Percentiles rank a stretch among this genome's conserved stretches.
Evolutionary conservation across 1,284 basidiomycete genomes (phyloP).

Genomic region (Ceratobasidium sp.): DNA sequence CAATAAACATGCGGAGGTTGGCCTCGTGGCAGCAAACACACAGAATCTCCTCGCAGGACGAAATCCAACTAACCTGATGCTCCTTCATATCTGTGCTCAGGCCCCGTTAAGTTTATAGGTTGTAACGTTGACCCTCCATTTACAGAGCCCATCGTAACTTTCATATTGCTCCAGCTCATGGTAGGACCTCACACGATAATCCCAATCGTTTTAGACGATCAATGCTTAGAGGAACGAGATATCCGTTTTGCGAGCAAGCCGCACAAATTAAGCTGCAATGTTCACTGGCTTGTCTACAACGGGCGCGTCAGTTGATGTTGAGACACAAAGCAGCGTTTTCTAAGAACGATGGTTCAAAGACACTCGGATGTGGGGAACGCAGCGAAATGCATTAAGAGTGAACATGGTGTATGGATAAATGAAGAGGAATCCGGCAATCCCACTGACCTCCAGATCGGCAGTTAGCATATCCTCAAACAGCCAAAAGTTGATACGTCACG

Average conservation of each 20-base stretch:
- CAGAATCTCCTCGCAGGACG: neutral
- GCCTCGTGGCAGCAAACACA: neutral
- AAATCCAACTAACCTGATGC: conserved; percentile 25
- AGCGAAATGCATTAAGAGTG: neutral
- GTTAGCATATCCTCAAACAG: conserved; percentile 46
- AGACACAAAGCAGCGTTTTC: conserved; percentile 5
- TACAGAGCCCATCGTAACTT: conserved; percentile 10
- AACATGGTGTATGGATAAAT: conserved; percentile 17
- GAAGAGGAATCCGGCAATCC: conserved; percentile 38
- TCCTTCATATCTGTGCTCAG: conserved; percentile 26
- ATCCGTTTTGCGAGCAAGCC: conserved; percentile 13
- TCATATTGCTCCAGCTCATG: conserved; percentile 44
- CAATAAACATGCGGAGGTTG: neutral
- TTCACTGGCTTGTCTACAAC: conserved; percentile 37
- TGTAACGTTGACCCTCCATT: neutral
- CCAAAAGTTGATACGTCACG: conserved; percentile 44
- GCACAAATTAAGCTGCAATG: conserved; percentile 24
- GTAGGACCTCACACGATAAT: conserved; percentile 16
- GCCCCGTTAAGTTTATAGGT: conserved; percentile 11
- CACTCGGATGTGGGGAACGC: neutral
- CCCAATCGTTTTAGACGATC: conserved; percentile 9
- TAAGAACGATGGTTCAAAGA: conserved; percentile 17
- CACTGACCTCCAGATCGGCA: conserved; percentile 46
- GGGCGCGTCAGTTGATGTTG: conserved; percentile 43
- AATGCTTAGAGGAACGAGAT: conserved; percentile 3